Conservation (phyloP, 2,329 filamentous ascomycete species). For the Fusarium vanettenii region DNA sequence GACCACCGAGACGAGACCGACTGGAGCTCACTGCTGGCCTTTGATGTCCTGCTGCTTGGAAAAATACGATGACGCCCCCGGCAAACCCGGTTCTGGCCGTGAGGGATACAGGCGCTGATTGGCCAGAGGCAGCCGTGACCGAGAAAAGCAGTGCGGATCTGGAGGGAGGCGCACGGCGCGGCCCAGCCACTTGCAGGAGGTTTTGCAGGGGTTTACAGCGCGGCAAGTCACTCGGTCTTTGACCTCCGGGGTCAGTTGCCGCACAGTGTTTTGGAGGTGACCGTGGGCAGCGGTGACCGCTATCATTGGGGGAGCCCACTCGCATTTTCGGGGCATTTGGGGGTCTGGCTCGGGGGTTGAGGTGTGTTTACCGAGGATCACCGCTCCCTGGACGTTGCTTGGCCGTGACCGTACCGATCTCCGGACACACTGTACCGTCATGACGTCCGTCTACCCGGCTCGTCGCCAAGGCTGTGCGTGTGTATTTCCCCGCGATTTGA, state of each 20-base stretch:
- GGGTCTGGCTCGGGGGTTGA: slow-evolving; percentile 30
- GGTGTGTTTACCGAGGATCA: slow-evolving; percentile 38
- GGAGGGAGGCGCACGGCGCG: slow-evolving; percentile 24
- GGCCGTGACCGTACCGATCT: slow-evolving; percentile 26
- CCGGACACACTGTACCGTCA: slow-evolving; percentile 28
- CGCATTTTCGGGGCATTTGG: slow-evolving; percentile 30
- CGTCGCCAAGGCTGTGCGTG: slow-evolving; percentile 4
- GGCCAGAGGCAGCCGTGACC: slow-evolving; percentile 26
- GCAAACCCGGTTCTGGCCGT: slow-evolving; percentile 46
- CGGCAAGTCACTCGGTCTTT: slow-evolving; percentile 30
- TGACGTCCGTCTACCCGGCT: slow-evolving; percentile 26
- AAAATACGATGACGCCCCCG: slow-evolving; percentile 46
- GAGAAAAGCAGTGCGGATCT: slow-evolving; percentile 36
- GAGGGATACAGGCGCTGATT: slow-evolving; percentile 30
- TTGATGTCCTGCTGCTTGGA: slow-evolving; percentile 43
- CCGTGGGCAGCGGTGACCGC: slow-evolving; percentile 25
- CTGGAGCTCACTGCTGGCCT: slow-evolving; percentile 38
- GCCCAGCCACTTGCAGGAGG: slow-evolving; percentile 32
- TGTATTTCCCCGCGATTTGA: slow-evolving; percentile 30
- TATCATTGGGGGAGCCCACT: slow-evolving; percentile 30
- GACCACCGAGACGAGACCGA: slow-evolving; percentile 13
- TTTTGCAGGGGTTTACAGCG: slow-evolving; percentile 8
- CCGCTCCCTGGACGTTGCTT: slow-evolving; percentile 5
- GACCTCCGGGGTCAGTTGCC: slow-evolving; percentile 25
- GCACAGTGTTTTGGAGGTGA: slow-evolving; percentile 39